Evolutionary conservation across 2,329 filamentous ascomycete genomes (phyloP).

Genomic region (Diaporthe eres): DNA sequence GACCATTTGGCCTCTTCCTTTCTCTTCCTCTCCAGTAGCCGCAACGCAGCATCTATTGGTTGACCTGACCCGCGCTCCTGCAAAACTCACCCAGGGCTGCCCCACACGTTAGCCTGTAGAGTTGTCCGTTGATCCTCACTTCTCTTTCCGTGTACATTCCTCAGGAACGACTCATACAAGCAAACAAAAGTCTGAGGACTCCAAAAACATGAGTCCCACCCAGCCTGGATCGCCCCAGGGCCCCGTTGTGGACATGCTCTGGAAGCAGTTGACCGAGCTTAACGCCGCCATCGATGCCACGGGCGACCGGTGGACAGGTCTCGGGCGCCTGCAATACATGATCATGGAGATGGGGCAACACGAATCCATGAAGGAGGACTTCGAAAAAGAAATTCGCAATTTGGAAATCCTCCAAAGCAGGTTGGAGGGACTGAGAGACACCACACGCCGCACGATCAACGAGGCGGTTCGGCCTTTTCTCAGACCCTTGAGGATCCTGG

Average conservation of each 20-base stretch:
- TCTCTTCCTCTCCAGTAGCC: neutral
- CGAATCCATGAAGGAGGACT: neutral
- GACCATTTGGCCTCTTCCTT: neutral
- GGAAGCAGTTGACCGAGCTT: neutral
- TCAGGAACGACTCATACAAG: neutral
- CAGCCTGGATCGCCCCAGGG: neutral
- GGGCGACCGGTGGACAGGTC: neutral
- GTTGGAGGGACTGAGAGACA: neutral
- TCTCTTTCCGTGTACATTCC: neutral
- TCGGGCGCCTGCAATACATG: neutral
- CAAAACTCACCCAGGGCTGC: no score
- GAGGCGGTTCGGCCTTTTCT: neutral
- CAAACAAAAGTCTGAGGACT: neutral
- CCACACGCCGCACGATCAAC: neutral
- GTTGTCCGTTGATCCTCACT: neutral
- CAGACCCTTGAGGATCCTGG: neutral
- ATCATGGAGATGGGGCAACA: neutral
- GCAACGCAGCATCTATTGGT: no score
- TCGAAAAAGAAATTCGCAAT: neutral
- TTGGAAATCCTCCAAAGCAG: neutral
- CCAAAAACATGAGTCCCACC: neutral
- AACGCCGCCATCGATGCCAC: neutral
- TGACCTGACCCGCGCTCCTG: no score
- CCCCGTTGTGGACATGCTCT: neutral
- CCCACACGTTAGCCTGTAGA: no score